phyloP scores from a whole-genome alignment of 1,284 basidiomycete genomes.

The Pterulicium gracile region DNA sequence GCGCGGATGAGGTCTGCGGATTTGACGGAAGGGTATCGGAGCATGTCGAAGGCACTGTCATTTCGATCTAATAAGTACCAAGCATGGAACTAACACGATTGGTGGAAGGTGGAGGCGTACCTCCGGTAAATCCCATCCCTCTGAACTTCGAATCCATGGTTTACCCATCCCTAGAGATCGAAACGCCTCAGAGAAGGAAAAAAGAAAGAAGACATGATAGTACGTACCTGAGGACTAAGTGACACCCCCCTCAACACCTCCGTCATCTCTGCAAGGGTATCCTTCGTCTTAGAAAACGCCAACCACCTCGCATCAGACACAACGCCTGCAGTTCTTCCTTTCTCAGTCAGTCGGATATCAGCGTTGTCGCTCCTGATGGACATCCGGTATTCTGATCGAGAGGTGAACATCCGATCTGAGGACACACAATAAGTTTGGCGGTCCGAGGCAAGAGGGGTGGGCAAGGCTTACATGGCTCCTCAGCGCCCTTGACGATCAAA shows the following conservation, averaged over 20 bases:
- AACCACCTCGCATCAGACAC: constrained; percentile 60
- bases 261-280: constrained; percentile 40
- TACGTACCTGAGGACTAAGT: constrained; percentile 52
- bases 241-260: constrained; percentile 34
- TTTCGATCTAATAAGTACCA: background rate
- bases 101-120: constrained; percentile 20
- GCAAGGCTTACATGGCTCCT: constrained; percentile 67
- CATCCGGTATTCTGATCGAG: constrained; percentile 83
- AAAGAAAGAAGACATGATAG: too few relatives aligned
- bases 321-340: constrained; percentile 44
- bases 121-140: constrained; percentile 52
- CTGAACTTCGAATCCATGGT: constrained; percentile 42
- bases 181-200: too few relatives aligned
- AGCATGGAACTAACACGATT: background rate
- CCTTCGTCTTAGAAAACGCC: constrained; percentile 34
- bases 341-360: constrained; percentile 68
- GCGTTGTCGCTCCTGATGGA: constrained; percentile 84
- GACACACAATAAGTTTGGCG: background rate
- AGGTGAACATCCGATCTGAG: constrained; percentile 87
- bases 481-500: constrained; percentile 76
- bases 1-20: constrained; percentile 31
- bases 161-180: constrained; percentile 44
- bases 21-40: constrained; percentile 53
- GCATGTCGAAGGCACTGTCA: constrained; percentile 61
- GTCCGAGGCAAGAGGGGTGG: background rate